Evolutionary conservation across 257 asterid species (phyloP).

Genomic region (Solanum chmielewskii): DNA sequence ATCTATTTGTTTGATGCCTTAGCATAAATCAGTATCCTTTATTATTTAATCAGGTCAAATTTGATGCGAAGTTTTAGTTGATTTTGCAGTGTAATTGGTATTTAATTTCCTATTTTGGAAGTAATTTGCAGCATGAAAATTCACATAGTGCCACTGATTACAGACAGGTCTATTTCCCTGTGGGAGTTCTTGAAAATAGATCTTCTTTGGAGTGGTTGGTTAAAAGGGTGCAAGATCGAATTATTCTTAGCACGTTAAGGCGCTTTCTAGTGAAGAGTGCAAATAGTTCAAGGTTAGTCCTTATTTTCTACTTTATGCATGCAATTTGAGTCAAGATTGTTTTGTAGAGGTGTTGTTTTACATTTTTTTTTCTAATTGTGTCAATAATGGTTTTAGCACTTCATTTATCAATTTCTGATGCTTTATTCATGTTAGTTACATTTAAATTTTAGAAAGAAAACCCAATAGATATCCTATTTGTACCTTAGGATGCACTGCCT

Average conservation of each 20-base stretch:
- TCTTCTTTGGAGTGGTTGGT: constrained; percentile 68
- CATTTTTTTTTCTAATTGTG: not conserved
- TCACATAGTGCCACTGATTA: constrained; percentile 10
- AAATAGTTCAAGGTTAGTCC: constrained; percentile 60
- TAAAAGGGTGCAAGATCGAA: constrained; percentile 73
- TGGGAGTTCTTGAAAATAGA: constrained; percentile 26
- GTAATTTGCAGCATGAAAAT: not conserved
- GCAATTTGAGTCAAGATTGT: not conserved
- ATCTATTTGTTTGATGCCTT: not conserved
- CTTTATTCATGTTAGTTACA: not conserved
- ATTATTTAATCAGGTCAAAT: not conserved
- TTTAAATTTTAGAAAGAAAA: not conserved
- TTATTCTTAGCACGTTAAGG: constrained; percentile 57
- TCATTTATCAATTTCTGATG: not conserved
- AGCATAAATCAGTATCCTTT: not conserved
- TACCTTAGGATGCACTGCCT: not conserved
- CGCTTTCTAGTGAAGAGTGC: constrained; percentile 46
- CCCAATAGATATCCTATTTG: not conserved
- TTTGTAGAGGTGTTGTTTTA: not conserved
- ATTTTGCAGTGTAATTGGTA: not conserved
- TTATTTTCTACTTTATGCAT: not conserved
- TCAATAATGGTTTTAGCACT: not conserved
- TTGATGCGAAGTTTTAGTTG: not conserved
- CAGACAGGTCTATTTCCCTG: constrained; percentile 38
- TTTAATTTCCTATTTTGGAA: not conserved